These are phyloP conservation scores for Colletotrichum sp. DNA, from an alignment of 2,329 filamentous ascomycete species.

Conservation along the genomic window DNA sequence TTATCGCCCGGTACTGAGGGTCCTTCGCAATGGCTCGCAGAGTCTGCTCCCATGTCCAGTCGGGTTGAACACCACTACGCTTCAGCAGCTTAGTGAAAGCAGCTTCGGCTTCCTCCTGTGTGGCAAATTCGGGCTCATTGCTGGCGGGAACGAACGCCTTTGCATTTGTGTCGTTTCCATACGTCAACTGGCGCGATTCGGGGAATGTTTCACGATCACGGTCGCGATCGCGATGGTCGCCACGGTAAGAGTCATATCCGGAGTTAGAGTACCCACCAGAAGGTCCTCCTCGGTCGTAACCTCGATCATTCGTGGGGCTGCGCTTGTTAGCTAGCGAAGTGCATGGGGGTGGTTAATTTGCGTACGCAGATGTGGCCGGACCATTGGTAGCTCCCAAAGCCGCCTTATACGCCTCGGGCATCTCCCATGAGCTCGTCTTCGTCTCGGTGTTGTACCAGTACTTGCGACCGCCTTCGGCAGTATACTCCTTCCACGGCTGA, in stretches of 20 bases:
- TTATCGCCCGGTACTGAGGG: slow-evolving; percentile 89
- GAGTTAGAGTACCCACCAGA: slow-evolving; percentile 39
- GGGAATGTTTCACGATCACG: slow-evolving; percentile 44
- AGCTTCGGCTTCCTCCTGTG: slow-evolving; percentile 85
- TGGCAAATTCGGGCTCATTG: slow-evolving; percentile 79
- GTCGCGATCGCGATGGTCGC: slow-evolving; percentile 34
- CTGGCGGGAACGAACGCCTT: slow-evolving; percentile 66
- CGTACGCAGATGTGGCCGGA: slow-evolving; percentile 49
- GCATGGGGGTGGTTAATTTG: background rate
- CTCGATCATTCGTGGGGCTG: slow-evolving; percentile 39
- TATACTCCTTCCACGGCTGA: slow-evolving; percentile 94
- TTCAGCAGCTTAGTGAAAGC: slow-evolving; percentile 92
- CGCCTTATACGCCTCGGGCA: slow-evolving; percentile 82
- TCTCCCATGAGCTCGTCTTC: slow-evolving; percentile 92
- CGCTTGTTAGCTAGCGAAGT: slow-evolving; percentile 16
- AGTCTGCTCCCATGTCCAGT: slow-evolving; percentile 92
- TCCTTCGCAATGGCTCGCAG: slow-evolving; percentile 88
- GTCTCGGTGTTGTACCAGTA: slow-evolving; percentile 97
- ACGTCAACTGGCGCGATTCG: slow-evolving; percentile 64
- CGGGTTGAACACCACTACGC: slow-evolving; percentile 83
- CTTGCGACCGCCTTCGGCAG: slow-evolving; percentile 81
- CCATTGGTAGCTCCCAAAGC: slow-evolving; percentile 67
- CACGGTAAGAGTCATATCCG: slow-evolving; percentile 42
- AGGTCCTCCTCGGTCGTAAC: slow-evolving; percentile 40
- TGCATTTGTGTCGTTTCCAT: slow-evolving; percentile 59